phyloP scores from a whole-genome alignment of 345 rosid genomes.

The Laguncularia racemosa region DNA sequence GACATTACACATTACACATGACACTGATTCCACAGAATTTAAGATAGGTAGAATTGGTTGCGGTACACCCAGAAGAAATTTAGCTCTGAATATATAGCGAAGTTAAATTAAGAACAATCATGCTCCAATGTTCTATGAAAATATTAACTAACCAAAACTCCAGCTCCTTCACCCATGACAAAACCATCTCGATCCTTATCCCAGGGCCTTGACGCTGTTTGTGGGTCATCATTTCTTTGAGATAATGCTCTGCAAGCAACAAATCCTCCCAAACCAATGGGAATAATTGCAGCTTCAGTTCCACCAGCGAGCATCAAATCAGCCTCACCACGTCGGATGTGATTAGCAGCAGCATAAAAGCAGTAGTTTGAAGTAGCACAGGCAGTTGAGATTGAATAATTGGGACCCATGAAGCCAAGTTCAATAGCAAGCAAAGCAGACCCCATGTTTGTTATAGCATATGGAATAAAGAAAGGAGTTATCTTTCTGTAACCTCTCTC shows the following conservation, averaged over 20 bases:
- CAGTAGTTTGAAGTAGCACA: slow-evolving; percentile 98
- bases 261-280: slow-evolving; percentile 95
- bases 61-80: too few species aligned
- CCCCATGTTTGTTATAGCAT: slow-evolving; percentile 90
- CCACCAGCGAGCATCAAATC: slow-evolving; percentile 99
- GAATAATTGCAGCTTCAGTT: slow-evolving; percentile 96
- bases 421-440: slow-evolving; percentile 93
- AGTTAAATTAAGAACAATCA: not conserved
- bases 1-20: too few species aligned
- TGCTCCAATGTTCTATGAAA: not conserved
- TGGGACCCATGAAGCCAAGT: slow-evolving; percentile 98
- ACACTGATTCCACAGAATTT: too few species aligned
- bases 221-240: slow-evolving; percentile 97
- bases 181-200: slow-evolving; percentile 91
- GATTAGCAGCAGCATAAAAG: slow-evolving; percentile 97
- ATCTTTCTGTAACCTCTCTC: slow-evolving; percentile 88
- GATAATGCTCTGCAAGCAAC: slow-evolving; percentile 97
- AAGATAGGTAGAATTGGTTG: too few species aligned
- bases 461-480: slow-evolving; percentile 88
- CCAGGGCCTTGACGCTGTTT: slow-evolving; percentile 99
- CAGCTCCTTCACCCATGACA: slow-evolving; percentile 99
- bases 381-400: slow-evolving; percentile 95
- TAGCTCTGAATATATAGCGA: too few species aligned
- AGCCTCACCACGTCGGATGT: slow-evolving; percentile 98
- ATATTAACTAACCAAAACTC: slow-evolving; percentile 76